Base-by-base conservation (phyloP, 129 eudicot genomes). In the carrot (Daucus carota) region DNA sequence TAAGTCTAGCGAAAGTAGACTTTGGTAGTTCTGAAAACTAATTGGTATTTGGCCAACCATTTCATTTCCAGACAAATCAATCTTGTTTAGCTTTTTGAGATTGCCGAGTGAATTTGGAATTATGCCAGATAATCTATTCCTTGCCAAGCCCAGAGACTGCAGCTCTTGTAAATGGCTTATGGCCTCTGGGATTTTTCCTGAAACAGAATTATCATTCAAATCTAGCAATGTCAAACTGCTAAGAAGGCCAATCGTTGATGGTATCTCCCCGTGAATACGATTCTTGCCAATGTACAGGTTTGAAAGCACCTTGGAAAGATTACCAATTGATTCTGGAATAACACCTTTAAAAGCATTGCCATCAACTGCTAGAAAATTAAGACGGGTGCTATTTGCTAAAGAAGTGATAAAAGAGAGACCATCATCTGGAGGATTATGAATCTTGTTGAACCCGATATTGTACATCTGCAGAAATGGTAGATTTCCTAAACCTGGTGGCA, bases 401-500 rank as follows among this genome's bases (percentile, higher is more conserved):
- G 81, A 80, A 24, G 80, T 78, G 42, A 91, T 76, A 79, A 91
- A 91, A 36, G 81, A 72, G 1, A 91, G 86, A 44, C 87, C 88
- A 13, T 79, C 74, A 63, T 80, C 75, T 10, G 36, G 81, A 3
- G 82, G 32, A 75, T 83, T 86, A 63, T 79, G 81, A 68, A 91
- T 86, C 31, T 76, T 31, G 57, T 91, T 91, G 70, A 76, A 79
- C n/a, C 90, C 93, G 46, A 91, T 91, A 41, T 86, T 86, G 78
- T 88, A 91, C 90, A 83, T 83, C 70, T 85, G 76, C 68, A 91
- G 80, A 62, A 70, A 71, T 0, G 86, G 92, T 73, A 91, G 90
- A 80, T 91, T 91, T 26, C 83, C 87, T 29, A 87, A 75, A 17
- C 96, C 93, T 18, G 87, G 88, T 46, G 97, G 97, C 22, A 88